Conservation (phyloP, 495 filamentous ascomycete species). For the Cryomyces minteri region DNA sequence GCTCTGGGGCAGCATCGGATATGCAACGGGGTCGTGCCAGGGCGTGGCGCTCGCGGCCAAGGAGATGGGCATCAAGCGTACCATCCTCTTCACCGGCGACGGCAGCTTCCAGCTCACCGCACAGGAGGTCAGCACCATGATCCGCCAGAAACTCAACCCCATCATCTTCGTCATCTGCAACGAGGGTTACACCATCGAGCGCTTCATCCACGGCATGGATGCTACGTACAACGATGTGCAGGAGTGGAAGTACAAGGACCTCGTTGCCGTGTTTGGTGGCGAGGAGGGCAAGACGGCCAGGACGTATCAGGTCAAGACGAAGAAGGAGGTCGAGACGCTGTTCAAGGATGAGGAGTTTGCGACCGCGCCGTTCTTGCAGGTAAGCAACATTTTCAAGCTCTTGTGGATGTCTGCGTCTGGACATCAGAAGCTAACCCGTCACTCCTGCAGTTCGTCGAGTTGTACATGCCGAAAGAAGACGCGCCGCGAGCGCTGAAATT, state of each 20-base stretch:
- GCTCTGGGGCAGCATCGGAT: slow-evolving; percentile 71
- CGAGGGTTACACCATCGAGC: slow-evolving; percentile 33
- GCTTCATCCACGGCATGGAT: slow-evolving; percentile 28
- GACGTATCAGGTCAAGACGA: slow-evolving; percentile 52
- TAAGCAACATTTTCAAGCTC: slow-evolving; percentile 9
- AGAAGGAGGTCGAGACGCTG: slow-evolving; percentile 46
- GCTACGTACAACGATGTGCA: slow-evolving; percentile 32
- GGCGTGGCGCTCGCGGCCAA: slow-evolving; percentile 29
- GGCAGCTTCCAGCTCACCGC: slow-evolving; percentile 71
- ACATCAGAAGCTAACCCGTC: not conserved
- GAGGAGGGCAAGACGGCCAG: slow-evolving; percentile 29
- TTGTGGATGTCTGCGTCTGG: not conserved
- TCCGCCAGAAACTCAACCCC: slow-evolving; percentile 55
- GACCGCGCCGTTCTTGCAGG: slow-evolving; percentile 24
- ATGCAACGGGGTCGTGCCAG: slow-evolving; percentile 16
- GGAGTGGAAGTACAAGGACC: slow-evolving; percentile 31
- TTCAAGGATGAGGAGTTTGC: slow-evolving; percentile 51
- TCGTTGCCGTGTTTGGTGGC: slow-evolving; percentile 52
- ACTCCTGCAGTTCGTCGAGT: slow-evolving; percentile 51
- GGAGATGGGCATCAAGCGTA: slow-evolving; percentile 16
- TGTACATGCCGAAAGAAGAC: slow-evolving; percentile 74
- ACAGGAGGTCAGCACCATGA: slow-evolving; percentile 77
- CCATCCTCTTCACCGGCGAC: slow-evolving; percentile 72
- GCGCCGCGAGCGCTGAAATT: slow-evolving; percentile 51
- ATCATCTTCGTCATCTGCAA: slow-evolving; percentile 47